Evolutionary conservation across 2,329 filamentous ascomycete species (phyloP).

Genomic region (Penicillium olsonii): DNA sequence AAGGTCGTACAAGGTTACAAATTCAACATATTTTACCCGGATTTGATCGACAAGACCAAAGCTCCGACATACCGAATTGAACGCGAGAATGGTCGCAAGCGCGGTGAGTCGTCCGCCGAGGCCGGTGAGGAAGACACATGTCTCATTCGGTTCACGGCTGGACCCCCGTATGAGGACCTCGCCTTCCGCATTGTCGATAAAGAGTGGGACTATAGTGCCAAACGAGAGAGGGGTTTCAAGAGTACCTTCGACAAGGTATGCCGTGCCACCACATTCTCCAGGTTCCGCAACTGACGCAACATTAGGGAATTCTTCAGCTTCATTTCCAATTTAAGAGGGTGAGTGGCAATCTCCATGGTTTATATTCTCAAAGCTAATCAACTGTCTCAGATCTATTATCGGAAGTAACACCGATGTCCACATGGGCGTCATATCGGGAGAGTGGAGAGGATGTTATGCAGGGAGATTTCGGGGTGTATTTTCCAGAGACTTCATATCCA

Average conservation of each 20-base stretch:
- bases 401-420: constrained; percentile 41
- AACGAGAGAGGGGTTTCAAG: constrained; percentile 89
- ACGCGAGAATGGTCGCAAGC: constrained; percentile 82
- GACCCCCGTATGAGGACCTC: constrained; percentile 93
- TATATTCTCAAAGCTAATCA: constrained; percentile 8
- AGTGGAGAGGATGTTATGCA: constrained; percentile 12
- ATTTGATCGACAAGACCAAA: constrained; percentile 91
- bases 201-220: constrained; percentile 98
- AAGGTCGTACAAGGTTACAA: constrained; percentile 99
- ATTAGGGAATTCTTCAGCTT: constrained; percentile 80
- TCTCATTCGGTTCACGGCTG: constrained; percentile 91
- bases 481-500: constrained; percentile 16
- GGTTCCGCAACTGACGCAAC: constrained; percentile 12
- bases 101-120: constrained; percentile 88
- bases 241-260: constrained; percentile 96
- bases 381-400: constrained; percentile 47
- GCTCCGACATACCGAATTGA: constrained; percentile 96
- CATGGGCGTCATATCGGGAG: constrained; percentile 19
- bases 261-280: constrained; percentile 15
- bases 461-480: constrained; percentile 21
- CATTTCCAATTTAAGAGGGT: constrained; percentile 99
- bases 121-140: constrained; percentile 97
- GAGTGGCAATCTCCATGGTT: constrained; percentile 21
- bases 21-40: constrained; percentile 99
- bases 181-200: constrained; percentile 97